Evolutionary conservation across 371 early-diverging fungal species (phyloP).

Genomic region (Rhizopus stolonifer): DNA sequence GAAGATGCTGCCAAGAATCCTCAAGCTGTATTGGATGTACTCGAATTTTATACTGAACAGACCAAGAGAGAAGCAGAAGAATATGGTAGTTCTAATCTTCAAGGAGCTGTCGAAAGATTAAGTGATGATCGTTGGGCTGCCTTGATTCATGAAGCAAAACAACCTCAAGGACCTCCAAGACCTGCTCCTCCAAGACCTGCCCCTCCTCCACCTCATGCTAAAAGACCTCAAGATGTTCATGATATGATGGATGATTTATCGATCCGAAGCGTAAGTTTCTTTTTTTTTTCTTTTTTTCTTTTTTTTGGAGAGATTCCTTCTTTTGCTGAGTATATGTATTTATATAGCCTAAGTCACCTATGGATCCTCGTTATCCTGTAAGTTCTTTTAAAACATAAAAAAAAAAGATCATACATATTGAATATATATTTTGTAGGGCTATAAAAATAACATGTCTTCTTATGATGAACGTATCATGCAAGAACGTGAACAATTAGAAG

Average conservation of each 20-base stretch:
- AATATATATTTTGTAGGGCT: neutral
- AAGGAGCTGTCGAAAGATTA: slow-evolving; percentile 42
- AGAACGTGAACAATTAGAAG: slow-evolving; percentile 28
- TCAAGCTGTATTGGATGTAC: slow-evolving; percentile 93
- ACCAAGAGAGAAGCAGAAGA: slow-evolving; percentile 55
- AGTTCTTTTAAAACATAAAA: neutral
- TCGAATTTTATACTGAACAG: slow-evolving; percentile 92
- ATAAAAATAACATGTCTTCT: slow-evolving; percentile 16
- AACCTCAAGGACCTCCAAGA: neutral
- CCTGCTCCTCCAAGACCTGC: slow-evolving; percentile 30
- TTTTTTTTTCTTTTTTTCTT: neutral
- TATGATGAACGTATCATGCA: slow-evolving; percentile 39
- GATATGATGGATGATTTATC: slow-evolving; percentile 38
- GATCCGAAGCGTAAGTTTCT: slow-evolving; percentile 14
- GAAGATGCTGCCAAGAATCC: slow-evolving; percentile 95
- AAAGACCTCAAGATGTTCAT: slow-evolving; percentile 16
- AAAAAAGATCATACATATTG: too few relatives aligned
- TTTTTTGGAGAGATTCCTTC: too few relatives aligned
- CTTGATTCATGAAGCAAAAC: slow-evolving; percentile 26
- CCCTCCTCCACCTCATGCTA: slow-evolving; percentile 26
- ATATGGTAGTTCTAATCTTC: slow-evolving; percentile 39
- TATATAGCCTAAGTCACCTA: slow-evolving; percentile 15
- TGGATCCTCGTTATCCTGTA: slow-evolving; percentile 17
- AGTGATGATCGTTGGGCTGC: slow-evolving; percentile 53
- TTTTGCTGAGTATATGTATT: too few relatives aligned